Base-by-base conservation (phyloP, 148 eudicot genomes). In the Rhododendron ferrugineum region DNA sequence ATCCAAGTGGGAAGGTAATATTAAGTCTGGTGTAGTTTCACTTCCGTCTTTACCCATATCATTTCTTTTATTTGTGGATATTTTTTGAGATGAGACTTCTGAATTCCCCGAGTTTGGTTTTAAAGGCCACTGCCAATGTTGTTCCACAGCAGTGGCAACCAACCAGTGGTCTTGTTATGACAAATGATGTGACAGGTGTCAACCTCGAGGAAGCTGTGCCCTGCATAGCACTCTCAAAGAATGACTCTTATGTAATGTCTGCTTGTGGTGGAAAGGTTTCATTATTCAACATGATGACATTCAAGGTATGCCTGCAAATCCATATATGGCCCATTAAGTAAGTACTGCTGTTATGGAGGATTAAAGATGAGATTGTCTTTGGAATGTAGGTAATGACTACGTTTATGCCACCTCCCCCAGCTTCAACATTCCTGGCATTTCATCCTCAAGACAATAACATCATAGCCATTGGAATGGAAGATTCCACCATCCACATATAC, bases 391-490 rank as follows among this genome's bases (percentile, higher is more conserved):
- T 94, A 18, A 95, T 97, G 99, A 93, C 98, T 50, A 94, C 98
- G 37, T 94, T 97, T 87, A 95, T 93, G 99, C 90, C 95, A 20
- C 98, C 98, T 82, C 99, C 95, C 6, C 99, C 99, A 11, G 93
- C 98, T 82, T 90, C 98, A 79, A 95, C 98, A 6, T 95, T 92
- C 91, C 88, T 97, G 84, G 99, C 98, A n/a, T 97, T 97, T 84
- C 98, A 97, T 91, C 99, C 98, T 75, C 95, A 90, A 86, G 98
- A 97, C 89, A 97, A 97, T 90, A 96, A 96, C 89, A 92, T 97
- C n/a, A 93, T 95, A 78, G 98, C 99, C 75, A 93, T 95, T 87
- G 99, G 99, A 78, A 92, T 95, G 98, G 99, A 95, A 82, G 99
- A 97, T 87, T 97, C 98, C 11, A 92, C 96, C 4, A 94, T 97